A percentile compares a stretch with the other conserved stretches of the same genome.
Conservation (phyloP, 257 asterid genomes). For the Schizonepeta tenuifolia region DNA sequence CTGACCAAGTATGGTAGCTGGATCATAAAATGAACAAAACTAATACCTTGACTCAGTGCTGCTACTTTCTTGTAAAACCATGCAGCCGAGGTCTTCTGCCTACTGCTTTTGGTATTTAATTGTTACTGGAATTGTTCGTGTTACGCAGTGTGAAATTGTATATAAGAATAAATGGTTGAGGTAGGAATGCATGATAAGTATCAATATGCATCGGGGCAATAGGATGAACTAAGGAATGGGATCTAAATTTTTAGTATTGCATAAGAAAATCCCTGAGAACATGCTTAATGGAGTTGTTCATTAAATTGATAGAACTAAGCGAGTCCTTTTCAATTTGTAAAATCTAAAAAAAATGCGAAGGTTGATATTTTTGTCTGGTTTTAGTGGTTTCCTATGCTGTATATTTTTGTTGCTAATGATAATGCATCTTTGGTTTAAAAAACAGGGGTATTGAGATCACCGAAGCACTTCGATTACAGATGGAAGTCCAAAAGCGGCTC, state of each 20-base stretch:
- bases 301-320: neutral
- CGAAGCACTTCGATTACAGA: slow-evolving; percentile 87
- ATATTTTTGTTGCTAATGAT: slow-evolving; percentile 21
- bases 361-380: slow-evolving; percentile 12
- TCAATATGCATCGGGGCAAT: neutral
- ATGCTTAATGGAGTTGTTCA: neutral
- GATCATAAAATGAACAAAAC: neutral
- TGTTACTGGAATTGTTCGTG: neutral
- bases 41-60: slow-evolving; percentile 3
- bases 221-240: slow-evolving; percentile 3
- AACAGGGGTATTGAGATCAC: slow-evolving; percentile 89
- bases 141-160: neutral
- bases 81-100: neutral
- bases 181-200: slow-evolving; percentile 5
- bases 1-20: slow-evolving; percentile 16
- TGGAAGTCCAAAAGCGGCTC: slow-evolving; percentile 95
- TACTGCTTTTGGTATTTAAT: slow-evolving; percentile 12
- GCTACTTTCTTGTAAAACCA: neutral
- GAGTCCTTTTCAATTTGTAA: slow-evolving; percentile 3
- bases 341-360: neutral
- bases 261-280: neutral
- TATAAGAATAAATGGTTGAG: slow-evolving; percentile 4
- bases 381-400: neutral
- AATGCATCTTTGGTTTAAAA: slow-evolving; percentile 18
- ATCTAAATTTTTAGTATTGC: neutral